phyloP scores from a whole-genome alignment of 805 yeast genomes.

The Lipomyces yamanashiensis region DNA sequence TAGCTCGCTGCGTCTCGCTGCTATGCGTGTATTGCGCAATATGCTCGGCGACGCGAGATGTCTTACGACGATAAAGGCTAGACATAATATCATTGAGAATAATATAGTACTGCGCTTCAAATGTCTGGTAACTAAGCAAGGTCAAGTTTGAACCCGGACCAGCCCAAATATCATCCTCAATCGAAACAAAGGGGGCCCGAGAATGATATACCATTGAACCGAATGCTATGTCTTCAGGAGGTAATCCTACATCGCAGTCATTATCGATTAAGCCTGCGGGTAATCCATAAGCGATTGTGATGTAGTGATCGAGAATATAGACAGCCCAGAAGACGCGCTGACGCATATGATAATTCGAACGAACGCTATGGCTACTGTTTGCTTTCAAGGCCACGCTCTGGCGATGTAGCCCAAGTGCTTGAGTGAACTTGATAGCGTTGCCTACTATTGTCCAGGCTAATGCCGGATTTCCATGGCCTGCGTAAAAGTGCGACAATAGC shows the following conservation, averaged over 20 bases:
- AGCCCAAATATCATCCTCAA: slow-evolving; percentile 10
- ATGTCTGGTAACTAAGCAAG: slow-evolving; percentile 18
- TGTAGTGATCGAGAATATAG: slow-evolving; percentile 23
- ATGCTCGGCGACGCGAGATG: slow-evolving; percentile 1
- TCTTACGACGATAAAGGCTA: slow-evolving; percentile 14
- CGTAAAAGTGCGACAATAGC: slow-evolving; percentile 18
- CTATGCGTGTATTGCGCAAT: neutral
- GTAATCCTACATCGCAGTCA: slow-evolving; percentile 25
- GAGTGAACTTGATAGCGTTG: slow-evolving; percentile 19
- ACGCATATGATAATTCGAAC: slow-evolving; percentile 7
- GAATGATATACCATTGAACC: neutral
- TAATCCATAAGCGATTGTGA: slow-evolving; percentile 25
- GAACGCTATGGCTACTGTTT: neutral
- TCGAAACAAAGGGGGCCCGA: neutral
- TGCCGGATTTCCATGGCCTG: slow-evolving; percentile 23
- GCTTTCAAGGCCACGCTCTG: neutral
- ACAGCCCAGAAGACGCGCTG: slow-evolving; percentile 31
- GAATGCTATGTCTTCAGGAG: neutral
- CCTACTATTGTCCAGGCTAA: slow-evolving; percentile 29
- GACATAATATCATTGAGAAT: slow-evolving; percentile 23
- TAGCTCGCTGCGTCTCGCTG: no score
- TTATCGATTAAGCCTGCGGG: slow-evolving; percentile 20
- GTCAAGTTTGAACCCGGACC: neutral
- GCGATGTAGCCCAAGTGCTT: slow-evolving; percentile 25
- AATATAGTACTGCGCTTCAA: slow-evolving; percentile 19